Evolutionary conservation across 2,329 filamentous ascomycete species (phyloP), one percentile per base, ranked within the genome.

Genomic region (Hypocreales sp.): DNA sequence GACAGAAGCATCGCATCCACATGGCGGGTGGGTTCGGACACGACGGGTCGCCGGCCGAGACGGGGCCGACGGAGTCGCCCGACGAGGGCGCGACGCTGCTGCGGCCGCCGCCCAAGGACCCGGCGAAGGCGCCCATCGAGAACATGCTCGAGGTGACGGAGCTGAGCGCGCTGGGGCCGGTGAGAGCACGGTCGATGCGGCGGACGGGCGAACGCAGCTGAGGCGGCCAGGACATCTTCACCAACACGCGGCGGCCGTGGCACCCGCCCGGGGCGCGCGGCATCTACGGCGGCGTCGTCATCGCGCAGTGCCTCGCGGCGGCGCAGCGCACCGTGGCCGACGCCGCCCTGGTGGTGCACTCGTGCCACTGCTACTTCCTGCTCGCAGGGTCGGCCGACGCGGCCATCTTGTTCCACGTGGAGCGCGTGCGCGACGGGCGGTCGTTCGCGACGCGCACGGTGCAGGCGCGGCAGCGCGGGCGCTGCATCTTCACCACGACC

Each of bases 291-390:
- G 86, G 86, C 38, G 75, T 80, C 31, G 84, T 92, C 20, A 94
- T 98, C 40, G 86, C 87, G 25, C 87, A 95, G 63, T 86, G 71
- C 44, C 75, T 94, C 15, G 69, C 79, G 24, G 83, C 90, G 2
- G 90, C 83, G 15, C 84, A 93, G 52, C 72, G 74, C 46, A 98
- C 90, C 7, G 81, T 98, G 3, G 77, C 79, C 0, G n/a, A n/a
- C n/a, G 51, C 61, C 15, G 64, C 80, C 47, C 94, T 93, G 54
- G 69, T 75, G 33, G 73, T 90, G 26, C 90, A 98, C 61, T 87
- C 79, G 47, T 94, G 92, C 79, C 90, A 98, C 66, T 95, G 90
- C 68, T 98, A 95, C 61, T 98, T 98, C 53, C 75, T 98, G 19
- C 73, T 95, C 2, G 86, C 87, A 5, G 90, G 90, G 16, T 80